Conservation (phyloP, 2,329 filamentous ascomycete genomes). For the Escovopsis weberi region DNA sequence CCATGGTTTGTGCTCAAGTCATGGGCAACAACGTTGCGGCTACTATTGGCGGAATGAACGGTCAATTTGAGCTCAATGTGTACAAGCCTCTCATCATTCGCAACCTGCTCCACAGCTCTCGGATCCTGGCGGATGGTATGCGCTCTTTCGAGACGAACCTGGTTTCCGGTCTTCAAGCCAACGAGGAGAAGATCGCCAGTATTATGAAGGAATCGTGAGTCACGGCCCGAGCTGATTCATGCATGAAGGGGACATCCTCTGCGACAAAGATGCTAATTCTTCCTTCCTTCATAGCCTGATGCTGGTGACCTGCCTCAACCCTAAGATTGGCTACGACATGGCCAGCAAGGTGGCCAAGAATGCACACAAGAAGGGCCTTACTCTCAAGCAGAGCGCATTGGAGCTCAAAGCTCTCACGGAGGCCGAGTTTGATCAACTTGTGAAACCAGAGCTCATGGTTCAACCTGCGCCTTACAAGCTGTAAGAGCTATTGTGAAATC, state of each 20-base stretch:
- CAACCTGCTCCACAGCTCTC: constrained; percentile 84
- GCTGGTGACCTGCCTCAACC: constrained; percentile 95
- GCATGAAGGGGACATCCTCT: background rate
- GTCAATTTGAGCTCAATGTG: constrained; percentile 97
- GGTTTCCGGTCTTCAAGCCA: constrained; percentile 73
- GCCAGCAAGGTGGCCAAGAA: constrained; percentile 96
- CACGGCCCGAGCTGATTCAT: constrained; percentile 3
- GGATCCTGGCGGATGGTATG: constrained; percentile 86
- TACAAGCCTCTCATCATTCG: constrained; percentile 96
- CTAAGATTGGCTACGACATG: constrained; percentile 95
- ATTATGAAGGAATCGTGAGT: constrained; percentile 89
- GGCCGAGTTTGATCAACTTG: constrained; percentile 80
- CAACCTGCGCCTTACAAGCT: constrained; percentile 53
- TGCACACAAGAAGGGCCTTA: constrained; percentile 94
- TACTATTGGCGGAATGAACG: constrained; percentile 90
- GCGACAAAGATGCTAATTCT: constrained; percentile 6
- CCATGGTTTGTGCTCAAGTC: constrained; percentile 95
- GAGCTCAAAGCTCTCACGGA: constrained; percentile 79
- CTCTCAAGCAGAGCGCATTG: constrained; percentile 85
- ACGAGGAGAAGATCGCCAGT: constrained; percentile 79
- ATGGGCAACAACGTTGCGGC: constrained; percentile 94
- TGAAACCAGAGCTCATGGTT: constrained; percentile 91
- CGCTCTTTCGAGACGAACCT: constrained; percentile 89
- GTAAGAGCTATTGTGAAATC: constrained; percentile 4
- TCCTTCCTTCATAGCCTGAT: constrained; percentile 52